Base-by-base conservation (phyloP, 345 rosid species). In the Linum tenue region DNA sequence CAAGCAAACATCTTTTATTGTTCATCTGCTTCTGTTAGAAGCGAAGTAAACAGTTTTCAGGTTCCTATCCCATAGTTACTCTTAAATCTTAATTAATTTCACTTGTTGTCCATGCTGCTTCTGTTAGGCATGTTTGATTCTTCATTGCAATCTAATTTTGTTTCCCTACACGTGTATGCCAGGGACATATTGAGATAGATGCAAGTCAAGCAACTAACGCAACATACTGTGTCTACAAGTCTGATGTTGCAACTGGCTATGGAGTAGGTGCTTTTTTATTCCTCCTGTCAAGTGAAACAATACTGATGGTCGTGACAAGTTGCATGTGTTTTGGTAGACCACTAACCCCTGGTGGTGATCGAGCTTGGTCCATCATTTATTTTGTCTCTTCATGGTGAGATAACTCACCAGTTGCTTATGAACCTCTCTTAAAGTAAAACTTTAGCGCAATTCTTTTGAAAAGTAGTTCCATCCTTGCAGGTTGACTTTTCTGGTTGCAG, bases 301-400 rank as follows among this genome's bases (percentile, higher is more conserved):
- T 90, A 39, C 78, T 91, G 70, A 94, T 91, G 97, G 88, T 86
- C 35, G 92, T 94, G 42, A 90, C 99, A 37, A 90, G 73, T 76
- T 90, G 99, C 77, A 94, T 90, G 99, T 90, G 99, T 67, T 85
- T 94, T 59, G 96, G 97, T 56, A 83, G 91, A 73, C 96, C 97
- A 44, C 76, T 91, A 70, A 39, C 86, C 6, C 91, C 97, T 0
- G 97, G 99, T 7, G 85, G 82, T 36, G 77, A 87, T 79, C 89
- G 96, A 68, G 96, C 97, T 40, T 94, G 99, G 99, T 76, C 96
- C 53, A 94, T 94, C 66, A 88, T 91, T 66, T 94, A 91, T 67
- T 91, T 91, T 75, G 74, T 82, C 69, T 80, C 92, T 37, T 86
- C 99, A 62, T 88, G 92, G 99, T 94, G 40, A 81, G 89, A 67